Base-by-base conservation (phyloP, 331 rosid genomes). In the Quercus lobata region DNA sequence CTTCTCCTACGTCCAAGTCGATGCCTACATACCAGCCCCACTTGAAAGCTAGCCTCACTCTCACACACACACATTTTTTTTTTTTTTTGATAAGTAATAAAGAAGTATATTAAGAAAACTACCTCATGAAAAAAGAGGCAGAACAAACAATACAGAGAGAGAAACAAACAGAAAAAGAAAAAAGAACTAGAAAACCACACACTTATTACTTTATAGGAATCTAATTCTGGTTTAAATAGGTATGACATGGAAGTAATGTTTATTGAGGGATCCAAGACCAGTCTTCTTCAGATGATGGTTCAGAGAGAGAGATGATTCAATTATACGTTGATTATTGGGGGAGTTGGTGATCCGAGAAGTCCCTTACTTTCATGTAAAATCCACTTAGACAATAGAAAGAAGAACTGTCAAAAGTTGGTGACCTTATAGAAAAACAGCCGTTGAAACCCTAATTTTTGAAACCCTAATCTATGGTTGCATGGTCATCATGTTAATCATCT, bases 331-430 rank as follows among this genome's bases (percentile, higher is more conserved):
- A 79, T 86, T 76, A 86, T 78, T 72, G 70, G 27, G 32, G 4
- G 15, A 57, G 78, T 71, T 79, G 71, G 86, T 82, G 89, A 82
- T 86, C 89, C 82, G 74, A 86, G 84, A 82, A 79, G 34, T 76
- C 86, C 82, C 86, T 75, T 82, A 85, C 89, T 85, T 82, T 82
- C 86, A 85, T 76, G 89, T 79, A 86, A 78, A 82, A 65, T 46
- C 80, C 49, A 60, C 52, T 44, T 61, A n/a, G 53, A 46, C 53
- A 76, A 77, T 72, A 72, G 19, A 66, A 79, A 73, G 75, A 74
- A 79, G 70, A 49, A 82, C 84, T 72, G 82, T 79, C 37, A 63
- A 79, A 69, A 78, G 79, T 24, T 46, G 77, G 76, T 57, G 80
- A 71, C 56, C 61, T 65, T n/a, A 15, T 61, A 44, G 18, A 60